Evolutionary conservation across 179 eudicot species (phyloP), one percentile per base, ranked within the genome.

Genomic region (Patellifolia procumbens): DNA sequence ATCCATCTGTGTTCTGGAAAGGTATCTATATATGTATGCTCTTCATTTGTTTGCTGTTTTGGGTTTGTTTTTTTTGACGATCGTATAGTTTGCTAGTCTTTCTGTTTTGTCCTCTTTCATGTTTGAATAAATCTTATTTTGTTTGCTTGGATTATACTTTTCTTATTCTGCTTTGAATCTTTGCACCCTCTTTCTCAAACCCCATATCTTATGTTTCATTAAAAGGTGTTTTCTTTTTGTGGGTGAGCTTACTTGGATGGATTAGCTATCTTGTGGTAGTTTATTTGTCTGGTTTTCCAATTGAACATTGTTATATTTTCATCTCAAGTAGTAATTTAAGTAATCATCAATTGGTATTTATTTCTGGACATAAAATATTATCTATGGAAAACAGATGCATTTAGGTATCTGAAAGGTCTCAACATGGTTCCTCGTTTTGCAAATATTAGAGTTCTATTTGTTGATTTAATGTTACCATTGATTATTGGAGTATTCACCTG

Each of bases 1-100:
- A 85, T 85, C 87, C 80, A 77, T 80, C 75, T 80, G 66, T 72
- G 20, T 7, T 5, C n/a, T 39, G 43, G 43, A 9, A 51, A 61
- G 61, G 61, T 75, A 26, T 17, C 61, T 42, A n/a, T n/a, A n/a
- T n/a, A n/a, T n/a, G n/a, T n/a, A n/a, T n/a, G n/a, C n/a, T 46
- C 22, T 58, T 60, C 8, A 59, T 13, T 51, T 64, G 49, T 39
- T 53, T 6, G 37, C 53, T 6, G 37, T 61, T 51, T 66, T 29
- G 68, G 70, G 48, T 64, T 65, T 70, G 45, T 73, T 80, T 53
- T 67, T 70, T 76, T 65, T 2, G 53, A 48, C 24, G 78, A 70
- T 76, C 76, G 42, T 45, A 70, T 76, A 74, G 42, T 45, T 59
- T 76, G 37, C 22, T 59, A 45, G 31, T 60, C 75, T n/a, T 48